Percentiles rank a stretch among this genome's conserved stretches.
Conservation (phyloP, 768 basidiomycete genomes). For the Mycena polygramma region DNA sequence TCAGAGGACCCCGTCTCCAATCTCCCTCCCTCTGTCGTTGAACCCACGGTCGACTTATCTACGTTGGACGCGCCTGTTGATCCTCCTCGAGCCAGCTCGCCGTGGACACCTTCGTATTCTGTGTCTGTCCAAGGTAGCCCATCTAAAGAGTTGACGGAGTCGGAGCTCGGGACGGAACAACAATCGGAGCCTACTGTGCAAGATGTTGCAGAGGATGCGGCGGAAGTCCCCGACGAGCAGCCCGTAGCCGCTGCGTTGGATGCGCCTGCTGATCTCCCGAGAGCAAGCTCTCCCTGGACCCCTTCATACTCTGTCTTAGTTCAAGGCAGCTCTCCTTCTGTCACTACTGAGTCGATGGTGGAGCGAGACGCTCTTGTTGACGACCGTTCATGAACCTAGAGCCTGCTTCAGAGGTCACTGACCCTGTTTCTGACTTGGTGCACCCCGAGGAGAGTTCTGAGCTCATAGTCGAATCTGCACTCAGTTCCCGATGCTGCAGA, state of each 20-base stretch:
- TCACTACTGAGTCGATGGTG: background rate
- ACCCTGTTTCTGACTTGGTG: background rate
- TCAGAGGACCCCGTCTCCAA: background rate
- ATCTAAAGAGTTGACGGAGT: slow-evolving; percentile 12
- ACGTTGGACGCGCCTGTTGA: background rate
- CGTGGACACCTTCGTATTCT: slow-evolving; percentile 58
- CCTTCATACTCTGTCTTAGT: slow-evolving; percentile 57
- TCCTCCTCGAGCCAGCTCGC: slow-evolving; percentile 23
- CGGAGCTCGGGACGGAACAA: background rate
- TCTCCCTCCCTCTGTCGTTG: too few relatives aligned
- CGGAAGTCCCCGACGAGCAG: background rate
- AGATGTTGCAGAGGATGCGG: background rate
- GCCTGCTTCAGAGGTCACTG: background rate
- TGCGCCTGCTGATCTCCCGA: background rate
- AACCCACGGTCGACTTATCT: background rate
- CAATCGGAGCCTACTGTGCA: background rate
- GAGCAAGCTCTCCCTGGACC: slow-evolving; percentile 47
- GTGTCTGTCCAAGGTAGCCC: slow-evolving; percentile 55
- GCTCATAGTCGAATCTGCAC: background rate
- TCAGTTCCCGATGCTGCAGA: background rate
- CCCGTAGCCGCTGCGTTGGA: background rate
- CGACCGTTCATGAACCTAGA: background rate
- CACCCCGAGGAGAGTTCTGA: background rate
- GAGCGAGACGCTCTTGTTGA: background rate
- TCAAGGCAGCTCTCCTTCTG: slow-evolving; percentile 37